Evolutionary conservation across 1,139 yeast species (phyloP), one percentile per base, ranked within the genome.

Genomic region (Candida pseudocylindracea): DNA sequence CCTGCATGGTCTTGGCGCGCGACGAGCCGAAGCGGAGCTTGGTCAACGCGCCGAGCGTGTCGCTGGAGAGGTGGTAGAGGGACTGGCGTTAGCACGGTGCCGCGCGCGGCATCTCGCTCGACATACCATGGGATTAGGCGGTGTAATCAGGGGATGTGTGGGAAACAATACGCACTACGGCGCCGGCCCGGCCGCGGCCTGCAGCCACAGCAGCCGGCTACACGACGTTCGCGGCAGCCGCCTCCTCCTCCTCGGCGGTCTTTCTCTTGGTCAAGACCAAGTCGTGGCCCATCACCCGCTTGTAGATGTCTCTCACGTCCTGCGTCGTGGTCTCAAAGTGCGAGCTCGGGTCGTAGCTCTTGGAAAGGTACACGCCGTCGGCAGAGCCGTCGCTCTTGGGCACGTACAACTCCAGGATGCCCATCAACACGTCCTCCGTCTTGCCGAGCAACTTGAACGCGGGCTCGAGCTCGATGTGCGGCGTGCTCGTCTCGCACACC

Each of bases 321-420:
- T 88, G 96, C 32, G 98, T 88, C 47, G 93, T 79, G 31, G 91
- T 61, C 54, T 88, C 99, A 50, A 88, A 88, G 57, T 88, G 99
- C 10, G 95, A 81, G 9, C 93, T 65, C 1, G 98, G 78, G 51
- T 88, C 99, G 51, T 85, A 88, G 38, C 92, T 76, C 57, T 67
- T 78, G 33, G 95, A 81, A 37, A 88, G 63, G 55, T 55, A 91
- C 35, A 88, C 72, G 37, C 78, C 72, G 50, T 76, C 85, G 40
- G 66, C 59, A 27, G 75, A 60, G 10, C 98, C 98, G 46, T 81
- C 93, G 32, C 67, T 73, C 27, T 59, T 50, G 13, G 99, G 98
- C 53, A 80, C 95, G 44, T 76, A 83, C 35, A 88, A 50, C 42
- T 88, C 95, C 13, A 93, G 81, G 46, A 88, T 73, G 10, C 96